Base-by-base conservation (phyloP, 2,329 filamentous ascomycete genomes). In the Hypomyces perniciosus region DNA sequence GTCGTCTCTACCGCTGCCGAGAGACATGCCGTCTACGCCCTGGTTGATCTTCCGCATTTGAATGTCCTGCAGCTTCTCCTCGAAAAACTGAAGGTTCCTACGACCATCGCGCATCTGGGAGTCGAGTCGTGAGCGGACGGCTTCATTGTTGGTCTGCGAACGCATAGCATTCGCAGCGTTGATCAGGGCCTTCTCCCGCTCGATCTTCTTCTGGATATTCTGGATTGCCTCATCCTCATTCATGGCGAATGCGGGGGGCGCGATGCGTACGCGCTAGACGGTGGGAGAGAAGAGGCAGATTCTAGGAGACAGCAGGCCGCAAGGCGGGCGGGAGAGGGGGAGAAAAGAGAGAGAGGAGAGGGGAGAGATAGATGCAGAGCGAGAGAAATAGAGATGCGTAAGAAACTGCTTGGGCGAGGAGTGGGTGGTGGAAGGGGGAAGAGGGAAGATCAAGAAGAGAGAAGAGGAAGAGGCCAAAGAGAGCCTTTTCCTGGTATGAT, bases 201-300 rank as follows among this genome's bases (percentile, higher is more conserved):
- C 90, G 72, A 99, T 97, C 86, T 99, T 97, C 76, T 85, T 87
- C 74, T 87, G 84, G 74, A 99, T 90, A 70, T 90, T 87, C 72
- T 83, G 83, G 72, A 84, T 77, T 60, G 79, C 76, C 62, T 84
- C 78, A 56, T 84, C 79, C 66, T 84, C 80, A 67, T 78, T 80
- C 78, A 84, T 84, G 68, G 67, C 74, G 72, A 70, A 68, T 65
- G 66, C 26, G 61, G 59, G 62, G 52, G 61, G 66, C 67, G 65
- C 66, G 67, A 67, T 68, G 53, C 65, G 68, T 67, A 61, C 67
- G 68, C 68, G 66, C 66, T 54, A 57, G 62, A 68, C 67, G 65
- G 41, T 20, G 20, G 20, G 20, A 20, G 20, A 20, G 20, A 20
- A 20, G 20, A 20, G 20, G 20, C 20, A 3, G 20, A 20, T 20